Base-by-base conservation (phyloP, 2,329 filamentous ascomycete species). In the Raffaelea albimanens region DNA sequence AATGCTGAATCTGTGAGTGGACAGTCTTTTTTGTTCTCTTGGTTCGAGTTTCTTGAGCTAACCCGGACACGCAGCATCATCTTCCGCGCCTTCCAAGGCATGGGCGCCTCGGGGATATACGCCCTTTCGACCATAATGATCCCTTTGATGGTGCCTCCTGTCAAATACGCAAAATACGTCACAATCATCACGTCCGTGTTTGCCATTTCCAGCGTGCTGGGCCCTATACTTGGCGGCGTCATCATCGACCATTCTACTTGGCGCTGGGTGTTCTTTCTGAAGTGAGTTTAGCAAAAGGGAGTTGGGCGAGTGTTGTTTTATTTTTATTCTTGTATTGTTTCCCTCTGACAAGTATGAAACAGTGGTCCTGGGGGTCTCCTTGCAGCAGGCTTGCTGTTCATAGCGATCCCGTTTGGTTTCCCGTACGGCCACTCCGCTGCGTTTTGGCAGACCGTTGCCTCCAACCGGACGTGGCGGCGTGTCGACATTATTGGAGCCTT, bases 21-120 rank as follows among this genome's bases (percentile, higher is more conserved):
- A 10, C 10, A 9, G 9, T 34, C 16, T 34, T 34, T 10, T 34
- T 16, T 34, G 9, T 34, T 34, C 10, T 16, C 31, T 34, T 34
- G 43, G 22, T 3, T 10, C 18, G 20, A 34, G 18, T 16, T 34
- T 34, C 16, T 34, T 34, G 31, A 10, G 10, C 31, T 34, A 34
- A 9, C 31, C 31, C 31, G 9, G 19, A 23, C 19, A 18, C 4
- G 2, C 44, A 63, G 59, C 1, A 67, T 72, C 45, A 51, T 61
- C 11, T 61, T 61, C 16, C 61, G 61, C 8, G 60, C 64, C 2
- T 57, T 69, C 20, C 69, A 73, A 55, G 70, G 71, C 9, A 59
- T 73, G 1, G 70, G 70, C 8, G 69, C 63, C 10, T 71, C 69
- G 2, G 70, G 68, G 0, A 67, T 72, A n/a, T 71, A 70, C 50